Conservation (phyloP, 2,329 filamentous ascomycete species). For the Sporothrix phasma region DNA sequence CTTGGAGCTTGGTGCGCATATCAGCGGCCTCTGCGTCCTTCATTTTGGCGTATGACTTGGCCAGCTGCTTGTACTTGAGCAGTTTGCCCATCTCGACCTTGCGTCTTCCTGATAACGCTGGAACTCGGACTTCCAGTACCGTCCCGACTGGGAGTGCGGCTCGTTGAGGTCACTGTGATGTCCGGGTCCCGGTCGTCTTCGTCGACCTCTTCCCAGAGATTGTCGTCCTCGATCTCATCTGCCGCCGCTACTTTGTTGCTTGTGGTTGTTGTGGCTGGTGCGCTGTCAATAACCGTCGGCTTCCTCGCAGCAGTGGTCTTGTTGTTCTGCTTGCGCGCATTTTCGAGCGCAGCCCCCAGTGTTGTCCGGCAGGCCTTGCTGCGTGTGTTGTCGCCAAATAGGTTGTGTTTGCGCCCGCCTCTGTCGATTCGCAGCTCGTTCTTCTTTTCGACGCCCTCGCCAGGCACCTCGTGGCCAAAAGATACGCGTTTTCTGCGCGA, state of each 20-base stretch:
- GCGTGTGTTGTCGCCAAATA: slow-evolving; percentile 14
- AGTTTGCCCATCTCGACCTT: slow-evolving; percentile 66
- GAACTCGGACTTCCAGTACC: slow-evolving; percentile 73
- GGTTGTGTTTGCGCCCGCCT: slow-evolving; percentile 17
- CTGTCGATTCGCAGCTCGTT: slow-evolving; percentile 22
- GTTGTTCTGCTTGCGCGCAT: slow-evolving; percentile 25
- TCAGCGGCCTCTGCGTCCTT: slow-evolving; percentile 64
- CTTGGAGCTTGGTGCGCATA: slow-evolving; percentile 53
- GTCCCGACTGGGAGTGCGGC: slow-evolving; percentile 63
- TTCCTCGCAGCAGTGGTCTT: not conserved
- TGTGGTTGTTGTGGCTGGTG: slow-evolving; percentile 22
- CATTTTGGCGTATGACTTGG: slow-evolving; percentile 67
- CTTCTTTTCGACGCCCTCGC: slow-evolving; percentile 27
- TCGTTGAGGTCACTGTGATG: slow-evolving; percentile 62
- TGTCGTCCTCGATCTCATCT: slow-evolving; percentile 26
- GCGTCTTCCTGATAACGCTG: slow-evolving; percentile 61
- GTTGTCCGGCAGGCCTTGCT: slow-evolving; percentile 29
- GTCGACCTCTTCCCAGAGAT: slow-evolving; percentile 45
- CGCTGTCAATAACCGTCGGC: not conserved
- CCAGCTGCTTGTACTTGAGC: slow-evolving; percentile 68
- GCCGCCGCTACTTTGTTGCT: not conserved
- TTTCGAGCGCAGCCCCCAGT: slow-evolving; percentile 38
- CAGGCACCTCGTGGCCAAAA: slow-evolving; percentile 47
- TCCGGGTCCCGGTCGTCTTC: slow-evolving; percentile 41
- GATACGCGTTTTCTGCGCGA: slow-evolving; percentile 55